A percentile compares a stretch with the other conserved stretches of the same genome.
These are phyloP conservation scores for Salix koriyanagi DNA, from an alignment of 345 rosid species.

Conservation along the genomic window DNA sequence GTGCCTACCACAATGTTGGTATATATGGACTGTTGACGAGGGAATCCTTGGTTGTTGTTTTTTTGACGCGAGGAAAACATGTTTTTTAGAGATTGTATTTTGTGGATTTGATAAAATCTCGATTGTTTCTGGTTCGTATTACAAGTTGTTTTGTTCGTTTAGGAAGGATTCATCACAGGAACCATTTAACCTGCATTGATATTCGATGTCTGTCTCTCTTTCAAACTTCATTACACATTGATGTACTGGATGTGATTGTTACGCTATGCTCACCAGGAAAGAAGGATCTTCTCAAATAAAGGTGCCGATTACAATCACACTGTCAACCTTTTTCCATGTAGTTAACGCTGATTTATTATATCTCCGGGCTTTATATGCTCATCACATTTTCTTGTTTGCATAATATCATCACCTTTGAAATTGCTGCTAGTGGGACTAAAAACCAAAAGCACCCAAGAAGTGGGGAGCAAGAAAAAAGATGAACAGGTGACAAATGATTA, in stretches of 20 bases:
- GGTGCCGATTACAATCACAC: background rate
- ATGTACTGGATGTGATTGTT: background rate
- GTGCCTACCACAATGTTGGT: constrained; percentile 12
- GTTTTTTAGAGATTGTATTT: too few relatives aligned
- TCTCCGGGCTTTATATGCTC: background rate
- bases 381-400: background rate
- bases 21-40: background rate
- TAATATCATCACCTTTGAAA: background rate
- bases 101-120: background rate
- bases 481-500: background rate
- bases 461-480: background rate
- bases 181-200: background rate
- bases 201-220: background rate
- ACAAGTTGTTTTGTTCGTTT: background rate
- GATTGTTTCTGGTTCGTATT: background rate
- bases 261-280: background rate
- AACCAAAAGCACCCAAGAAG: background rate
- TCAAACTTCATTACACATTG: background rate
- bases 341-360: background rate
- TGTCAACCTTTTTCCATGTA: too few relatives aligned
- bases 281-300: background rate
- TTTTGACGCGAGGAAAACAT: too few relatives aligned
- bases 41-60: background rate
- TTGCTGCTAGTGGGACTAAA: background rate
- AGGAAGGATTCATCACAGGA: background rate